Evolutionary conservation across 192 early-diverging fungal species (phyloP).

Genomic region (Chytriomyces hyalinus): DNA sequence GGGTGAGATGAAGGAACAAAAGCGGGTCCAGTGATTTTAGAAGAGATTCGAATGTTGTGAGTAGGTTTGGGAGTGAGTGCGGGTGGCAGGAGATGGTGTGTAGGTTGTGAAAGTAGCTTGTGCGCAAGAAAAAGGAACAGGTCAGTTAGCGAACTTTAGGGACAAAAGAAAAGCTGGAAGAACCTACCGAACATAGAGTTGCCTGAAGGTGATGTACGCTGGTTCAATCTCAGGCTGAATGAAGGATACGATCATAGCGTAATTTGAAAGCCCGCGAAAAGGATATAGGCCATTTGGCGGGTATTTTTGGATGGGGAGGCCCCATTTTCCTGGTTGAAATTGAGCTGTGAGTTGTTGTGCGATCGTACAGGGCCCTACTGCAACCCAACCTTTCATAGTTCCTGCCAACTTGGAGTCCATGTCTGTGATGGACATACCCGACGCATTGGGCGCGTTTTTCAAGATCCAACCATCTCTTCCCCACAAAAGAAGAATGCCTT

Average conservation of each 20-base stretch:
- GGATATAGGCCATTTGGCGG: slow-evolving; percentile 62
- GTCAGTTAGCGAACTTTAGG: neutral
- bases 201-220: slow-evolving; percentile 59
- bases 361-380: too few species aligned
- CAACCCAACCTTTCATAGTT: too few species aligned
- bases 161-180: neutral
- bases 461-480: slow-evolving; percentile 57
- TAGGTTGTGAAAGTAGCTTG: slow-evolving; percentile 55
- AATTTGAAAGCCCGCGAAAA: slow-evolving; percentile 53
- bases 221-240: slow-evolving; percentile 47
- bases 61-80: slow-evolving; percentile 36
- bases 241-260: slow-evolving; percentile 62
- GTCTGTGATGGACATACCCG: too few species aligned
- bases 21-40: slow-evolving; percentile 53
- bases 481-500: slow-evolving; percentile 55
- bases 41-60: slow-evolving; percentile 52
- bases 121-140: neutral
- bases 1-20: slow-evolving; percentile 51
- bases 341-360: too few species aligned
- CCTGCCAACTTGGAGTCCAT: too few species aligned
- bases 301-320: slow-evolving; percentile 24
- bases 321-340: slow-evolving; percentile 18
- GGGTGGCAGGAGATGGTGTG: slow-evolving; percentile 49
- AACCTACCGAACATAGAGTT: slow-evolving; percentile 56
- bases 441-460: slow-evolving; percentile 29